A percentile compares a stretch with the other conserved stretches of the same genome.
phyloP scores from a whole-genome alignment of 345 rosid species.

The Rhodomyrtus tomentosa region DNA sequence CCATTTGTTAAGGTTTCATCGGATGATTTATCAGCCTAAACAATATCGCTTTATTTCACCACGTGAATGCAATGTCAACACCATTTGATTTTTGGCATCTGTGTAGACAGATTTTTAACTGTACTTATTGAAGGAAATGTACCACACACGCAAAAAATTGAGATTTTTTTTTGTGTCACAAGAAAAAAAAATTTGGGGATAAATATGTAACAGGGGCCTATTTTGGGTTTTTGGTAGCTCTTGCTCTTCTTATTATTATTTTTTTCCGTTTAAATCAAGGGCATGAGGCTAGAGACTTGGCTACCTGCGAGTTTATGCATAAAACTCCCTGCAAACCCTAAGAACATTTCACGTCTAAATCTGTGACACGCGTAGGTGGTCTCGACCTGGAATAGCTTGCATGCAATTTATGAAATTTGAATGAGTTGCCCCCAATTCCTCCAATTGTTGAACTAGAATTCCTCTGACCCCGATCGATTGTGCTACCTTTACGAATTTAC shows the following conservation, averaged over 20 bases:
- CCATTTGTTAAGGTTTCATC: too few species aligned
- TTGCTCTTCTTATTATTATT: neutral
- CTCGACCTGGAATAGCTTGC: neutral
- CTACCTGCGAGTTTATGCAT: neutral
- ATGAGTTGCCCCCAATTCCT: neutral
- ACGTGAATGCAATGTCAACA: too few species aligned
- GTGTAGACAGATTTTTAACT: too few species aligned
- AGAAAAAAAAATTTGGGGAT: too few species aligned
- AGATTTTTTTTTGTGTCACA: too few species aligned
- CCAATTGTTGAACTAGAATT: neutral
- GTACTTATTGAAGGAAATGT: too few species aligned
- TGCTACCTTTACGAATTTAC: neutral
- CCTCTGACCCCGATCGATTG: neutral
- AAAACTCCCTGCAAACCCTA: neutral
- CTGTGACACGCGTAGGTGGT: neutral
- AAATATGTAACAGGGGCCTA: too few species aligned
- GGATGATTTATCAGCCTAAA: too few species aligned
- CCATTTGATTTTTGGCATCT: too few species aligned
- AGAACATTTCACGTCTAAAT: neutral
- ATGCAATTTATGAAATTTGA: neutral
- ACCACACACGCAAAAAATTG: too few species aligned
- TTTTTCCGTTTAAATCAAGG: neutral
- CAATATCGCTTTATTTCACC: too few species aligned
- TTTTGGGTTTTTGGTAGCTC: too few species aligned
- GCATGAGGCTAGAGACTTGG: neutral